Evolutionary conservation across 2,329 filamentous ascomycete species (phyloP), one percentile per base, ranked within the genome.

Genomic region (Fusarium dlaminii): DNA sequence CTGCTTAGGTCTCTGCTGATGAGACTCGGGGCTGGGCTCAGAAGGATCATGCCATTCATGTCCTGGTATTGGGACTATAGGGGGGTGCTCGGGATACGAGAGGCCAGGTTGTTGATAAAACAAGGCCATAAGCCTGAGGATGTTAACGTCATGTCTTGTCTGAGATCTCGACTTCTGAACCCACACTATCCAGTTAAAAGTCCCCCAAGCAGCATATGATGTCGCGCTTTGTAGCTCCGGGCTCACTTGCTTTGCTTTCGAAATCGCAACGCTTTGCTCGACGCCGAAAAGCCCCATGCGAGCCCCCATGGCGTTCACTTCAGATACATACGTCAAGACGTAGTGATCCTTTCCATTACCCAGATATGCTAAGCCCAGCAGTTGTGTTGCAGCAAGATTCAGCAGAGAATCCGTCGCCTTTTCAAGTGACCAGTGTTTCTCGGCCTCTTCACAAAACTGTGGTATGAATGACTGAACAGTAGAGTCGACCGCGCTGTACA

Each of bases 111-210:
- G 71, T 45, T 73, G 66, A 39, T 62, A 73, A 37, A 73, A 74
- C 22, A 73, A n/a, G 20, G 71, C 37, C 71, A 74, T 74, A 27
- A 74, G 30, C 20, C 71, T 65, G 39, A 17, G 13, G 10, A 8
- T 17, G 43, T 74, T 18, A 74, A 55, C 17, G 13, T 13, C 24
- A 8, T 15, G 27, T 37, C n/a, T 18, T 13, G 11, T n/a, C 42
- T 6, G n/a, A 46, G 15, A 8, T 58, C n/a, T 29, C 10, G 66
- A n/a, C 22, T 57, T 18, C 13, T 20, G 36, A 43, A 67, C 82
- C 77, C 67, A 83, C 83, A 81, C 76, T 62, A 79, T 80, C 81
- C 81, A 84, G 62, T 83, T 84, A 54, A 84, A 84, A 7, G 73
- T 63, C 6, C 78, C 79, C 80, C 80, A 82, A 13, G 80, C 75